Evolutionary conservation across 768 basidiomycete species (phyloP).

Genomic region (Hygrocybe coccinea): DNA sequence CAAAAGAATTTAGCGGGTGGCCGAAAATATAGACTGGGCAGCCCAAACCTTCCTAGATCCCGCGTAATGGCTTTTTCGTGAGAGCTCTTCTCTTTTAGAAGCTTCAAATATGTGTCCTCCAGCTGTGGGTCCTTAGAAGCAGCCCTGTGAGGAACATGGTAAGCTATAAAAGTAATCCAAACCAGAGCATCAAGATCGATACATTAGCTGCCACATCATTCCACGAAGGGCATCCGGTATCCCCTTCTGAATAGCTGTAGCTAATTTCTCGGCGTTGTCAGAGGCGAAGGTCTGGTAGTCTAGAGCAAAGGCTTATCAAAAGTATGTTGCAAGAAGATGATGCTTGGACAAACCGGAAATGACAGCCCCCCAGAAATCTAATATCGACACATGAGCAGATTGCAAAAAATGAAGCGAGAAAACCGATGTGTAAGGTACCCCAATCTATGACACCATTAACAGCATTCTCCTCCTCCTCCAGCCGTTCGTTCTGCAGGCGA

Average conservation of each 20-base stretch:
- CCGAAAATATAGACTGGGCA: slow-evolving; percentile 4
- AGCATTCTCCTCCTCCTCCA: slow-evolving; percentile 34
- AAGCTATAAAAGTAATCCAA: background rate
- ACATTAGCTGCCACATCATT: slow-evolving; percentile 98
- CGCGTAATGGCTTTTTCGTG: slow-evolving; percentile 94
- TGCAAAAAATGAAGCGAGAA: background rate
- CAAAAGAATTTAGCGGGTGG: slow-evolving; percentile 8
- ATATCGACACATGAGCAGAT: too few relatives aligned
- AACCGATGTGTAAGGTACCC: slow-evolving; percentile 45
- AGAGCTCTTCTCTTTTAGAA: slow-evolving; percentile 76
- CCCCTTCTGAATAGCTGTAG: slow-evolving; percentile 85
- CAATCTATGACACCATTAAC: slow-evolving; percentile 62
- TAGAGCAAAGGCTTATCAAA: slow-evolving; percentile 20
- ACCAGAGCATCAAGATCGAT: slow-evolving; percentile 17
- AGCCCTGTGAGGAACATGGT: slow-evolving; percentile 49
- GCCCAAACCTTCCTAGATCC: slow-evolving; percentile 74
- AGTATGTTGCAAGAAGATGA: background rate
- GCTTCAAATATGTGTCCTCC: slow-evolving; percentile 73
- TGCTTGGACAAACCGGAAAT: slow-evolving; percentile 59
- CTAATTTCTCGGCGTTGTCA: slow-evolving; percentile 70
- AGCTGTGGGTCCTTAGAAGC: slow-evolving; percentile 89
- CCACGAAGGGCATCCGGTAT: slow-evolving; percentile 85
- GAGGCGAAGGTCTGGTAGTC: slow-evolving; percentile 90
- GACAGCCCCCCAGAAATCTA: slow-evolving; percentile 94
- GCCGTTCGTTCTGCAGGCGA: slow-evolving; percentile 55